These are phyloP conservation scores for Calonectria naviculata DNA, from an alignment of 2,329 filamentous ascomycete species.

Conservation along the genomic window DNA sequence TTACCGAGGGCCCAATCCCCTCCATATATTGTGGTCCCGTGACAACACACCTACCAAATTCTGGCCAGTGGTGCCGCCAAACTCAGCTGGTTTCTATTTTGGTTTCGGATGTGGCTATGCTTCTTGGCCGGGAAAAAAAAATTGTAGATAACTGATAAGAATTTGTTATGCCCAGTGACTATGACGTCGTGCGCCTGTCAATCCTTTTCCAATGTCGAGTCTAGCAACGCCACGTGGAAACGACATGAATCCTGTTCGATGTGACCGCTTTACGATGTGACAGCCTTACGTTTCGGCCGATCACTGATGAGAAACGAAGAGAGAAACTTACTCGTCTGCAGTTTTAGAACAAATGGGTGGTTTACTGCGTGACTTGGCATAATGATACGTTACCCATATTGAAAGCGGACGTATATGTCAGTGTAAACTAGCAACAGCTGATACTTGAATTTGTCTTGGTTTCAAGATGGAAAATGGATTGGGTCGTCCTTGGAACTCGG, in stretches of 20 bases:
- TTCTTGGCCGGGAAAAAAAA: neutral
- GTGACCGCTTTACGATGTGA: neutral
- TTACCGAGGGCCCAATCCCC: neutral
- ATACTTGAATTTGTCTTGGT: neutral
- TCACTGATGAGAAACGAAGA: neutral
- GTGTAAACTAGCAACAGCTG: neutral
- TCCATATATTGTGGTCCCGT: neutral
- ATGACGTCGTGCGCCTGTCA: neutral
- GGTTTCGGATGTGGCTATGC: conserved; percentile 8
- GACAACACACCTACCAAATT: neutral
- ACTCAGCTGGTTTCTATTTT: conserved; percentile 1
- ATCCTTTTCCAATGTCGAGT: neutral
- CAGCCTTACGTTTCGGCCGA: neutral
- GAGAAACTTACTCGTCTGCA: neutral
- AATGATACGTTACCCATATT: neutral
- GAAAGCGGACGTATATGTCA: neutral
- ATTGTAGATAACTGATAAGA: neutral
- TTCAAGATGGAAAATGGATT: neutral
- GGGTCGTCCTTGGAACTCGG: neutral
- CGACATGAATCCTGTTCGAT: neutral
- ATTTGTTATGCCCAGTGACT: neutral
- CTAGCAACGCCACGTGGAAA: neutral
- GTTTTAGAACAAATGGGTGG: neutral
- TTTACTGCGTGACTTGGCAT: neutral
- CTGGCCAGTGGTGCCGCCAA: conserved; percentile 3